phyloP scores from a whole-genome alignment of 805 yeast genomes.

The Diddensiella santjacobensis region DNA sequence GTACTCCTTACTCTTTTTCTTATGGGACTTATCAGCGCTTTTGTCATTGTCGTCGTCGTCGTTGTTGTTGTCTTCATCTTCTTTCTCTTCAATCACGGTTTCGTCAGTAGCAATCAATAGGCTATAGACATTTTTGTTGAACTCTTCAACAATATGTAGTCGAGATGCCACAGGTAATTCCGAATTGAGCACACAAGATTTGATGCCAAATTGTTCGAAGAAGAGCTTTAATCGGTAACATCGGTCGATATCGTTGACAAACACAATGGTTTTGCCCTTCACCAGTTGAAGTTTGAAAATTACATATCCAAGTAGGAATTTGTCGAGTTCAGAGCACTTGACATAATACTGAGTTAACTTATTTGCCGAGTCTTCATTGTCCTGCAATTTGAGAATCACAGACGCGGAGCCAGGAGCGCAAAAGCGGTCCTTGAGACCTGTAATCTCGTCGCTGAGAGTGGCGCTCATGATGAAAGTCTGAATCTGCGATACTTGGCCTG shows the following conservation, averaged over 20 bases:
- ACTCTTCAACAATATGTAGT: conserved; percentile 91
- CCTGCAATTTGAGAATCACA: conserved; percentile 75
- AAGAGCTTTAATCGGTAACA: conserved; percentile 89
- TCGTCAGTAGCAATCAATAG: conserved; percentile 95
- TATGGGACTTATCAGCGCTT: conserved; percentile 24
- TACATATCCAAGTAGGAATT: conserved; percentile 84
- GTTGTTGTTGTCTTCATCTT: conserved; percentile 30
- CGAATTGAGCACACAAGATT: conserved; percentile 81
- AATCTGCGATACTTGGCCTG: conserved; percentile 58
- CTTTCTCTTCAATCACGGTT: conserved; percentile 53
- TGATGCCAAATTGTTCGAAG: conserved; percentile 90
- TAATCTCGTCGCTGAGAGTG: conserved; percentile 82
- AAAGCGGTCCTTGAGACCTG: conserved; percentile 67
- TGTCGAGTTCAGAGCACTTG: conserved; percentile 83
- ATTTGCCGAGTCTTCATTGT: conserved; percentile 53
- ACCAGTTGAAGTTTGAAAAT: conserved; percentile 83
- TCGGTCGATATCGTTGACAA: conserved; percentile 92
- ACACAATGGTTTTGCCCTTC: conserved; percentile 84
- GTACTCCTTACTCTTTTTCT: conserved; percentile 42
- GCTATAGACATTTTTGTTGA: conserved; percentile 82
- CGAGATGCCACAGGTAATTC: conserved; percentile 92
- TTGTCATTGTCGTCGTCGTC: conserved; percentile 13
- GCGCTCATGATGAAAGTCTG: conserved; percentile 97
- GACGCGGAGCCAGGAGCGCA: conserved; percentile 49
- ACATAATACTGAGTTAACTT: conserved; percentile 83